Evolutionary conservation across 163 green algal species (phyloP), one percentile per base, ranked within the genome.

Genomic region (Prototheca wickerhamii): DNA sequence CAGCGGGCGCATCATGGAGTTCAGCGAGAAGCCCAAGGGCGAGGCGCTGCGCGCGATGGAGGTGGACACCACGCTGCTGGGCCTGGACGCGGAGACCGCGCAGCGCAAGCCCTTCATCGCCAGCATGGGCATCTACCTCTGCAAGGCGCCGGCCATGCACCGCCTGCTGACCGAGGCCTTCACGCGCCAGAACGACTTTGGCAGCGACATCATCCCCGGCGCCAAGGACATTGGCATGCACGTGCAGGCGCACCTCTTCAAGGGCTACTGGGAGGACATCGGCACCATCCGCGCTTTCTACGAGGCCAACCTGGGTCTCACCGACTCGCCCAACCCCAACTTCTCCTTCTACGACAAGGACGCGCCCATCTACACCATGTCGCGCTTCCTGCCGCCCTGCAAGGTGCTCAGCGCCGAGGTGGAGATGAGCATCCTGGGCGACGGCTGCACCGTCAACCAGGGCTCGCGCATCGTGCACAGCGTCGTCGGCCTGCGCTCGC

Each of bases 71-170:
- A 96, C 91, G 18, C 72, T 96, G 3, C 84, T 98, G 63, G 91
- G 89, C 46, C 70, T 90, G 52, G 69, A 80, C 34, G 43, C 66
- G 6, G 78, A 75, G 30, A 70, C 70, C 68, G 63, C 77, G 68
- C 68, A 58, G 75, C 79, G 4, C 68, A 80, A 88, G 81, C 91
- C 91, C 10, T 98, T 91, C 89, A 98, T 99, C 66, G 93, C 93
- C 8, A 95, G 85, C 57, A 99, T 99, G 94, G 94, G 94, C 69
- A 98, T 99, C 80, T 99, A 99, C 65, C 89, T 98, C 35, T 95
- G 95, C 87, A 98, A 98, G 84, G 95, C 94, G 61, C 69, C 79
- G 6, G 84, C 86, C 12, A 85, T 98, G 32, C 53, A 86, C 37
- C 71, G 96, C 57, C 73, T 92, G 40, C 77, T 95, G 56, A 72